These are phyloP conservation scores for Claviceps africana DNA, from an alignment of 2,329 filamentous ascomycete species.

Conservation along the genomic window DNA sequence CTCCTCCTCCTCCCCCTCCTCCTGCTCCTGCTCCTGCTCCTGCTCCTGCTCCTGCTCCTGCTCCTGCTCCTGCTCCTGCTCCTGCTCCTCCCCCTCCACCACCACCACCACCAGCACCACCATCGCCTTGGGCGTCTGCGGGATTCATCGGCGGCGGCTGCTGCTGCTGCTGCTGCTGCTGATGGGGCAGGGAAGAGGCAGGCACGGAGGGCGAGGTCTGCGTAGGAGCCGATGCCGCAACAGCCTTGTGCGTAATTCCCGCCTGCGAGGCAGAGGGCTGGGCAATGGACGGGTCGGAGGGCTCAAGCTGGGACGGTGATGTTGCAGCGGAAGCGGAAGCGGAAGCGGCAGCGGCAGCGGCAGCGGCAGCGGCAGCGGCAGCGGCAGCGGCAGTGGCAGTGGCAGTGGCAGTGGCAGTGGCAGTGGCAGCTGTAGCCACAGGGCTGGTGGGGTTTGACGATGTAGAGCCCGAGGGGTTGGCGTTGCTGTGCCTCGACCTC, in stretches of 20 bases:
- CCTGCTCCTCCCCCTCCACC: no score
- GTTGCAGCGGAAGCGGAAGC: constrained; percentile 14
- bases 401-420: background rate
- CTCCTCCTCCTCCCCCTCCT: background rate
- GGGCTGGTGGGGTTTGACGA: constrained; percentile 52
- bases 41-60: no score
- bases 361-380: background rate
- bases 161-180: constrained; percentile 11
- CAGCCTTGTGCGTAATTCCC: constrained; percentile 5
- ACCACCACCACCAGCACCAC: no score
- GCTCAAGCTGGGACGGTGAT: constrained; percentile 26
- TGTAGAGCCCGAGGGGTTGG: constrained; percentile 39
- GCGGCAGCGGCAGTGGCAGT: background rate
- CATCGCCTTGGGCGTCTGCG: constrained; percentile 11
- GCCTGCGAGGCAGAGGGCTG: constrained; percentile 11
- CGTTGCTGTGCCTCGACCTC: constrained; percentile 81
- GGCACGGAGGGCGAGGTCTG: constrained; percentile 6
- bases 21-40: background rate
- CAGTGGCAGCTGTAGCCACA: constrained; percentile 31
- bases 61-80: background rate
- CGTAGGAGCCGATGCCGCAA: constrained; percentile 5
- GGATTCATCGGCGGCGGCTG: constrained; percentile 11
- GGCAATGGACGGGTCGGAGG: constrained; percentile 26
- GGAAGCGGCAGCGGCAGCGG: background rate
- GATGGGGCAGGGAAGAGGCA: constrained; percentile 7